Evolutionary conservation across 805 yeast genomes (phyloP).

Genomic region (Hemisphaericaspora nanyangensis): DNA sequence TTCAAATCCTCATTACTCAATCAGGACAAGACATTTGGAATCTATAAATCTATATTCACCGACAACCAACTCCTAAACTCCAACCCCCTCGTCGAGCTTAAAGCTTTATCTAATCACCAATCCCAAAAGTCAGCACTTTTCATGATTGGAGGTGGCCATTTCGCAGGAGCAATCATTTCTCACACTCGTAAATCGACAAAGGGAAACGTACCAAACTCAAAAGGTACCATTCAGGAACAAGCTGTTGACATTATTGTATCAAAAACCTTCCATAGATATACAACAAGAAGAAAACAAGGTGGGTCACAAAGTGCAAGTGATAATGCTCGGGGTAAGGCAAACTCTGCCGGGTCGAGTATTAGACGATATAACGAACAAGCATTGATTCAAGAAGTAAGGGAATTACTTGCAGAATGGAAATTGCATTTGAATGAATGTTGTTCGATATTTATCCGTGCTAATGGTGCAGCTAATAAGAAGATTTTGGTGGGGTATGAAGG

Average conservation of each 20-base stretch:
- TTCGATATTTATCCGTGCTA: slow-evolving; percentile 74
- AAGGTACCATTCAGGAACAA: slow-evolving; percentile 52
- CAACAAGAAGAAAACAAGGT: slow-evolving; percentile 96
- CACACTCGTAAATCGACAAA: slow-evolving; percentile 57
- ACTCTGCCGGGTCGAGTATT: slow-evolving; percentile 88
- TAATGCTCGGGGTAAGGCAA: slow-evolving; percentile 90
- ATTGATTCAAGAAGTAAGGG: slow-evolving; percentile 71
- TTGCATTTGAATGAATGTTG: slow-evolving; percentile 56
- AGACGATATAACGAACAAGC: slow-evolving; percentile 90
- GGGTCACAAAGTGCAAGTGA: slow-evolving; percentile 94
- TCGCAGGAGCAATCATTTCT: slow-evolving; percentile 89
- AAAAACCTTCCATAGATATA: slow-evolving; percentile 90
- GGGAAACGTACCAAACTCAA: slow-evolving; percentile 47
- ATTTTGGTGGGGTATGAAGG: slow-evolving; percentile 66
- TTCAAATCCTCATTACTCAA: slow-evolving; percentile 50
- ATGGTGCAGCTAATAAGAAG: slow-evolving; percentile 63
- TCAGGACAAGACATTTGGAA: slow-evolving; percentile 51
- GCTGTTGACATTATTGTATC: slow-evolving; percentile 65
- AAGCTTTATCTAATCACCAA: slow-evolving; percentile 10
- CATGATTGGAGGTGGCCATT: slow-evolving; percentile 98
- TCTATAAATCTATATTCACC: slow-evolving; percentile 62
- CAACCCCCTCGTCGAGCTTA: slow-evolving; percentile 50
- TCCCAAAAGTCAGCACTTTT: slow-evolving; percentile 65
- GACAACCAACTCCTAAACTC: slow-evolving; percentile 28
- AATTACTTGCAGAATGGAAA: slow-evolving; percentile 64